Evolutionary conservation across 2,329 filamentous ascomycete genomes (phyloP), one percentile per base, ranked within the genome.

Genomic region (Epichloe elymi): DNA sequence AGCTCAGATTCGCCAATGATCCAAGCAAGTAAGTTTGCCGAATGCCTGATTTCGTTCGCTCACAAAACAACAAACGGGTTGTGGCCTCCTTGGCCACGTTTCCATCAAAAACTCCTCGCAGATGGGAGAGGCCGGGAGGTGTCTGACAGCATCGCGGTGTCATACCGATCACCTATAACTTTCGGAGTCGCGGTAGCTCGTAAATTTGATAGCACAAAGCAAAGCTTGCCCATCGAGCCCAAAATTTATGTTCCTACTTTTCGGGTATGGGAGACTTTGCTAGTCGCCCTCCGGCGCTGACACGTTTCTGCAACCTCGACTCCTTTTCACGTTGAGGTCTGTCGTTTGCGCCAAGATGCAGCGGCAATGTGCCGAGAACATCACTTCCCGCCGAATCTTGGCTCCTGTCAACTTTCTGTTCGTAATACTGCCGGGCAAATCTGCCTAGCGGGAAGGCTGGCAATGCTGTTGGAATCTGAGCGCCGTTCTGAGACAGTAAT

Each of bases 401-500:
- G 4, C 56, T 57, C 55, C 76, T 70, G 51, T 75, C 70, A 53
- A 76, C 72, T 65, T 83, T 95, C 68, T 89, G 82, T 57, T 95
- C 89, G 46, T 97, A 73, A 60, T 96, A 98, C 36, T 86, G 67
- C 61, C 86, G 83, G 2, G 93, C 91, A 45, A 83, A 84, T 10
- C 80, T 74, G 54, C 88, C 89, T 11, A 98, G 76, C 1, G 89
- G 88, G 57, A 97, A 90, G 0, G 88, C 85, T 0, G 90, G 87
- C 54, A 86, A 74, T 2, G 80, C 72, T 1, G 73, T 63, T 0
- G 93, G 91, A 36, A 97, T 85, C 55, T 95, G 86, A 3, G 90
- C 90, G 15, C 93, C 93, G 61, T 98, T 97, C 60, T 97, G 94
- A 14, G 95, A 74, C 14, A 98, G 76, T 53, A 98, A 71, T 66